Base-by-base conservation (phyloP, 805 yeast genomes). In the Saccharomyces mikatae region DNA sequence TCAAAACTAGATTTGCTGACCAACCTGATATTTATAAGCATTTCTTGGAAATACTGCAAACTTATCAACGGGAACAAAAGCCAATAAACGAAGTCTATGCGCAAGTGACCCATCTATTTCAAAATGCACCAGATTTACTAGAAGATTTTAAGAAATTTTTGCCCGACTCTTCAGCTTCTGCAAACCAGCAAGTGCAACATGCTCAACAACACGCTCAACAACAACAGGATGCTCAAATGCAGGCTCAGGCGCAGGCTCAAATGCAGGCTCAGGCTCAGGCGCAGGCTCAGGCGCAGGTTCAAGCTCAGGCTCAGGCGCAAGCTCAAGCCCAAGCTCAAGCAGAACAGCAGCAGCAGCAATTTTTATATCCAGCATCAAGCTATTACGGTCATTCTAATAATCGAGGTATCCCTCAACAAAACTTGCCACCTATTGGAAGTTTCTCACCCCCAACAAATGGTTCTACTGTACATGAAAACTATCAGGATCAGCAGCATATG, bases 21-120 rank as follows among this genome's bases (percentile, higher is more conserved):
- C 96, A 91, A 70, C 99, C 99, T 0, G 97, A 92, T 64, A 89
- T 91, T 55, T 94, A 94, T 76, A 94, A 94, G 72, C 90, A 85
- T 62, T 94, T 94, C 62, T 76, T 95, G 71, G 99, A 94, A 69
- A 94, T 92, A 55, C 75, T 94, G 62, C 99, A 94, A 70, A 92
- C 97, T 48, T 94, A 92, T 68, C 99, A 94, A 74, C 83, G 96
- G 59, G 99, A 92, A 66, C 96, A 90, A 67, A 87, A 89, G 66
- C 96, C 97, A 49, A 94, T 94, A 52, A 85, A 89, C 51, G 98
- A 94, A 66, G 99, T 94, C 11, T 94, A 94, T 65, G 86, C 89
- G 53, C 97, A 94, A 68, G 97, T 94, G 2, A 87, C 97, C 0
- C 78, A 83, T 6, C 76, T 94, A 52, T 94, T 94, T 73, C 85